Conservation (phyloP, 1,139 yeast species). For the Pneumocystis jirovecii region DNA sequence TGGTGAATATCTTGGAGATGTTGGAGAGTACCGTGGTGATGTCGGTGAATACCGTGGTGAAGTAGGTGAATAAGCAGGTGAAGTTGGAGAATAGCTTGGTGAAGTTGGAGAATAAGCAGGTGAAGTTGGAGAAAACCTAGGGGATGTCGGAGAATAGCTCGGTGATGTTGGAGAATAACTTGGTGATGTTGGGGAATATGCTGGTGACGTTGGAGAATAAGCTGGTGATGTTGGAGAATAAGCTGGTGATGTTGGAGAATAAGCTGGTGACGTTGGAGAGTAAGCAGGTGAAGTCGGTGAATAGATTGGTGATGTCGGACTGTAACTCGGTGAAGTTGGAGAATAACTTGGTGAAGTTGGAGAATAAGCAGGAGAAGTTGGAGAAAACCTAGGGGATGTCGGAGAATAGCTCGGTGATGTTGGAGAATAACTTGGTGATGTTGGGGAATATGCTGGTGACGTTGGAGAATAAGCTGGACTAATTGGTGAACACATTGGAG, state of each 20-base stretch:
- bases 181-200: slow-evolving; percentile 61
- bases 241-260: slow-evolving; percentile 34
- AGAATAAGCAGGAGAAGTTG: slow-evolving; percentile 59
- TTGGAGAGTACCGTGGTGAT: slow-evolving; percentile 44
- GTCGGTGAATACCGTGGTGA: slow-evolving; percentile 53
- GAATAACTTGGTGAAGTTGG: slow-evolving; percentile 53
- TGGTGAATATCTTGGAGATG: slow-evolving; percentile 50
- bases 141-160: slow-evolving; percentile 58
- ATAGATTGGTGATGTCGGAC: slow-evolving; percentile 52
- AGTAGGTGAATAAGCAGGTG: slow-evolving; percentile 56
- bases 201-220: slow-evolving; percentile 42
- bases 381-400: slow-evolving; percentile 61
- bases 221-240: slow-evolving; percentile 35
- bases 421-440: slow-evolving; percentile 58
- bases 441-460: slow-evolving; percentile 59
- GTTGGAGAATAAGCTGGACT: slow-evolving; percentile 43
- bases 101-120: slow-evolving; percentile 58
- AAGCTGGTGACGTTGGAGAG: slow-evolving; percentile 42
- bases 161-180: slow-evolving; percentile 66
- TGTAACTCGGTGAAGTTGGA: slow-evolving; percentile 58
- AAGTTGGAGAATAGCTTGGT: slow-evolving; percentile 43
- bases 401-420: slow-evolving; percentile 67
- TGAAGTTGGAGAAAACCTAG: slow-evolving; percentile 52
- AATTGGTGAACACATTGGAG: slow-evolving; percentile 43
- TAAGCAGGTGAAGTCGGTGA: slow-evolving; percentile 50